Evolutionary conservation across 2,329 filamentous ascomycete species (phyloP).

Genomic region (Tolypocladium inflatum): DNA sequence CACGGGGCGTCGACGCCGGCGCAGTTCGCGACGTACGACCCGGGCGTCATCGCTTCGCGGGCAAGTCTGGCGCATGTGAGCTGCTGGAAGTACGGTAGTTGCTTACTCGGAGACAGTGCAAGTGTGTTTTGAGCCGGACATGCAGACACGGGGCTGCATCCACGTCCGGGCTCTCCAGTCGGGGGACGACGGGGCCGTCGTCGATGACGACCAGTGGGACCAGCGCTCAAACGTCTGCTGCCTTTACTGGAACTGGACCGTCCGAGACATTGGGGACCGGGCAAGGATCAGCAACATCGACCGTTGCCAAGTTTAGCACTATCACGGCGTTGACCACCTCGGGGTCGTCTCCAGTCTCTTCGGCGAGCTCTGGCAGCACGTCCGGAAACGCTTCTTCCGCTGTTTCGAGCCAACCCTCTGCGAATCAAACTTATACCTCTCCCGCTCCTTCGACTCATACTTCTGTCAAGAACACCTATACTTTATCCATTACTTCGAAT

Average conservation of each 20-base stretch:
- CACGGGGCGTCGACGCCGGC: slow-evolving; percentile 13
- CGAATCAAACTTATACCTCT: too few species aligned
- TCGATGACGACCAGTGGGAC: too few species aligned
- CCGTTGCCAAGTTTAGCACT: not conserved
- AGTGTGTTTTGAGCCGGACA: slow-evolving; percentile 12
- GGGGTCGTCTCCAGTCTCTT: too few species aligned
- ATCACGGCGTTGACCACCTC: not conserved
- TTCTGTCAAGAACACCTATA: too few species aligned
- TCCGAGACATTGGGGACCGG: not conserved
- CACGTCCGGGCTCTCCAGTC: too few species aligned
- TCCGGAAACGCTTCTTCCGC: not conserved
- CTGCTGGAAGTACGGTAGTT: not conserved
- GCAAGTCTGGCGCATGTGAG: slow-evolving; percentile 10
- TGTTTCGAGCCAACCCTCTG: not conserved
- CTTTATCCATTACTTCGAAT: too few species aligned
- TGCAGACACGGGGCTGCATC: not conserved
- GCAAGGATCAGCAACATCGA: not conserved
- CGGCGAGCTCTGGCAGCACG: not conserved
- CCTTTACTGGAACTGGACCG: not conserved
- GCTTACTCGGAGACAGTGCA: slow-evolving; percentile 10
- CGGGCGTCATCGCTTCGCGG: slow-evolving; percentile 18
- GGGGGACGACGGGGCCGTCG: not conserved
- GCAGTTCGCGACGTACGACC: slow-evolving; percentile 18
- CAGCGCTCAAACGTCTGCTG: not conserved
- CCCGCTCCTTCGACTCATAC: too few species aligned